Evolutionary conservation across 1,284 basidiomycete species (phyloP).

Genomic region (Irpex sp.): DNA sequence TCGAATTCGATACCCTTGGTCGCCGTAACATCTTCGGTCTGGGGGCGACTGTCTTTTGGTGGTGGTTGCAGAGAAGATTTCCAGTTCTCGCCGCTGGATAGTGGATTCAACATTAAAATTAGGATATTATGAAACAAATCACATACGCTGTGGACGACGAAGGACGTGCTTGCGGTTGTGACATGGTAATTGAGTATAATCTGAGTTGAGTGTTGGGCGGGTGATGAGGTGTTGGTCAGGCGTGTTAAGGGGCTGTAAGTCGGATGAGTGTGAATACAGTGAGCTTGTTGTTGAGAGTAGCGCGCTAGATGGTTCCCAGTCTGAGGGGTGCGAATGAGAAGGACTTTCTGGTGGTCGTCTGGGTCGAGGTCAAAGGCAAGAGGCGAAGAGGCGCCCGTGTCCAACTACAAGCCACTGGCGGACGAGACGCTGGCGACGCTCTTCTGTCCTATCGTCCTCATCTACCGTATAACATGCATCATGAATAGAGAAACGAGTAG

Average conservation of each 20-base stretch:
- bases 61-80: slow-evolving; percentile 77
- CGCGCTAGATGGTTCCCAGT: background rate
- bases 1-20: slow-evolving; percentile 93
- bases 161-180: slow-evolving; percentile 33
- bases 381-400: background rate
- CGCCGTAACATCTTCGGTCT: slow-evolving; percentile 91
- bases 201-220: background rate
- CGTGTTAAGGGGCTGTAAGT: background rate
- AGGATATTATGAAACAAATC: background rate
- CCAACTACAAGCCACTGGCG: background rate
- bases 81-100: slow-evolving; percentile 39
- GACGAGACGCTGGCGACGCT: background rate
- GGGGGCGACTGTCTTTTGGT: slow-evolving; percentile 86
- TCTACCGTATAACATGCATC: no score
- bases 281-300: background rate
- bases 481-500: no score
- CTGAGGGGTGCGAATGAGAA: background rate
- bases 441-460: background rate
- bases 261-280: background rate
- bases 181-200: slow-evolving; percentile 23
- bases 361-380: slow-evolving; percentile 2
- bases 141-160: slow-evolving; percentile 39
- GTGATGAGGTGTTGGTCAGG: background rate
- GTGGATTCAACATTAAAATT: slow-evolving; percentile 1
- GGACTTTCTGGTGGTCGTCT: background rate